Evolutionary conservation across 169 alveolate genomes (phyloP).

Genomic region (Plasmodium inui): DNA sequence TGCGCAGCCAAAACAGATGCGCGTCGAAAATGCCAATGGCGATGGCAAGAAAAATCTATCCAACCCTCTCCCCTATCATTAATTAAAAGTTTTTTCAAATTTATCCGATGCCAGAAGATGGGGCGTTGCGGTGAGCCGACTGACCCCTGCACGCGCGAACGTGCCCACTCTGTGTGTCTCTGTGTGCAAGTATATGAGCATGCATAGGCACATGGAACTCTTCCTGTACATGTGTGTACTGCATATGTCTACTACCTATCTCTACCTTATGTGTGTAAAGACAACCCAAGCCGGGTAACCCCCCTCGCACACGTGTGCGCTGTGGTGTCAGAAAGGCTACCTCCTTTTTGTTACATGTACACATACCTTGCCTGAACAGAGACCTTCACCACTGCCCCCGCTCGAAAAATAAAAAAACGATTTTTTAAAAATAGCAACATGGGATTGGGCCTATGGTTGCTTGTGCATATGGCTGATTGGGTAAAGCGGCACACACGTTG

Average conservation of each 20-base stretch:
- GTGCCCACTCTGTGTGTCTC: neutral
- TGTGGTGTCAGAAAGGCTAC: neutral
- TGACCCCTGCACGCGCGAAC: neutral
- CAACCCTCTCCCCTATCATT: neutral
- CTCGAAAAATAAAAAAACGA: neutral
- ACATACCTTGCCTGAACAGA: neutral
- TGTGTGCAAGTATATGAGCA: neutral
- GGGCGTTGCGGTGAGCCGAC: neutral
- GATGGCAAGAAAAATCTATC: neutral
- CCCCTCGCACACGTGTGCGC: slow-evolving; percentile 6
- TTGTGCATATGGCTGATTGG: neutral
- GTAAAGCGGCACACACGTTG: neutral
- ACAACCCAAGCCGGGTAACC: neutral
- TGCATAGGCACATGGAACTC: neutral
- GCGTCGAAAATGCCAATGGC: neutral
- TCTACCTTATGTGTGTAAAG: neutral
- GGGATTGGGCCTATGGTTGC: neutral
- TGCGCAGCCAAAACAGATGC: neutral
- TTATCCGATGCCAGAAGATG: neutral
- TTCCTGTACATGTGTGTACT: neutral
- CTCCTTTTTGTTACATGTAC: neutral
- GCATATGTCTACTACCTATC: too few species aligned
- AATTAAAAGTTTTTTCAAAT: neutral
- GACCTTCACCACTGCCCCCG: neutral
- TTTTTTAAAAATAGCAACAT: neutral